Base-by-base conservation (phyloP, 805 yeast genomes). In the Cyberlindnera euphorbiiphila region DNA sequence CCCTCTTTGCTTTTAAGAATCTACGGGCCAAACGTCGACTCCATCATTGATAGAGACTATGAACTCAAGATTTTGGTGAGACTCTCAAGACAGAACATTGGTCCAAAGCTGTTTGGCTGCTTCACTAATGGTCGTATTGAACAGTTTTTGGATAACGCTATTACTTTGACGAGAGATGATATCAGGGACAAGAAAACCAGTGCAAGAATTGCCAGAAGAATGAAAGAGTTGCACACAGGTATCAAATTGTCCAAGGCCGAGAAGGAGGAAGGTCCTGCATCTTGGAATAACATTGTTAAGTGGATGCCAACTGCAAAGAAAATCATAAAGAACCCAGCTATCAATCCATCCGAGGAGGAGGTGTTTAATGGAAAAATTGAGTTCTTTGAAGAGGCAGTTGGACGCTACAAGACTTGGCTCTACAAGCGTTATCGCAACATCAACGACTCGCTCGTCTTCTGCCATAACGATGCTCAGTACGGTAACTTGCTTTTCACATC, bases 401-500 rank as follows among this genome's bases (percentile, higher is more conserved):
- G 53, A 2, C 59, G 54, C 33, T 91, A 89, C 60, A 68, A 70
- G 37, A 58, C 66, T 6, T 86, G 89, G 88, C 61, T 93, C 14
- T 68, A 66, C 25, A 50, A 50, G 6, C 64, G 71, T 43, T 76
- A 81, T 50, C 72, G 59, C 9, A 58, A 57, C 15, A 59, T 78
- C 25, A 61, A 66, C 33, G 64, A 68, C 11, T 66, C 71, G 37
- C 67, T 85, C 43, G 87, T 76, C 11, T 93, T 93, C 56, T 87
- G 96, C 51, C 98, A 93, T 62, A 93, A 93, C 56, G 98, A 91
- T 61, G 84, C 98, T 1, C 98, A 93, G 60, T 91, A 93, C 58
- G 98, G 98, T 23, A 93, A 93, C 56, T 69, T 93, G 45, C 67
- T 93, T 39, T 75, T 91, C 41, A 45, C 57, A 18, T 59, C 66